phyloP scores from a whole-genome alignment of 2,329 filamentous ascomycete species.

The Exophiala mesophila region DNA sequence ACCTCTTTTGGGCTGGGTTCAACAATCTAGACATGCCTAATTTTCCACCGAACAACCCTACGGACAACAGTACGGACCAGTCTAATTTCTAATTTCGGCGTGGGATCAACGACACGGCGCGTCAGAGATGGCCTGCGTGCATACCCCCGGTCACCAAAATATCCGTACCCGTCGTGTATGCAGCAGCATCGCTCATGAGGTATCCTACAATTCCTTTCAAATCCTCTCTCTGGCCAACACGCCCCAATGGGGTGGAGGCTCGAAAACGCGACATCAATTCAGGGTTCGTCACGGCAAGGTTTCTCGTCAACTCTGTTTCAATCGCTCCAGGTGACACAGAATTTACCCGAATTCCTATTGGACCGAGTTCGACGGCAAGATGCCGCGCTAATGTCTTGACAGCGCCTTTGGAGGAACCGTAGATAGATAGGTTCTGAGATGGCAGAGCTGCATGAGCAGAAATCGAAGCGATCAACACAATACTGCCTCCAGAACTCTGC shows the following conservation, averaged over 20 bases:
- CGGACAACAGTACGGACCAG: no score
- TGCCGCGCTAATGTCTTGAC: constrained; percentile 39
- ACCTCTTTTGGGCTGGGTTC: constrained; percentile 16
- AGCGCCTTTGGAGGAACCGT: constrained; percentile 40
- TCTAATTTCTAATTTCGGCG: no score
- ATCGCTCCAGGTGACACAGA: constrained; percentile 42
- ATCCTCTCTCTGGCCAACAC: constrained; percentile 36
- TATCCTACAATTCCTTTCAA: constrained; percentile 39
- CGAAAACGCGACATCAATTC: constrained; percentile 12
- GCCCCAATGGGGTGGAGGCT: constrained; percentile 9
- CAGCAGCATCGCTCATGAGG: constrained; percentile 37
- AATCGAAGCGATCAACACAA: constrained; percentile 22
- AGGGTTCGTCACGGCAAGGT: constrained; percentile 30
- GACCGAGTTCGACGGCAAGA: constrained; percentile 46
- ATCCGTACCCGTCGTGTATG: constrained; percentile 39
- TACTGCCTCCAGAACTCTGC: constrained; percentile 38
- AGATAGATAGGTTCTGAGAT: constrained; percentile 31
- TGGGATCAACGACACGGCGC: no score
- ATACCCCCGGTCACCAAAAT: constrained; percentile 33
- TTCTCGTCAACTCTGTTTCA: constrained; percentile 42
- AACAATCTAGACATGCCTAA: constrained; percentile 16
- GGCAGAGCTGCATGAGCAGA: constrained; percentile 13
- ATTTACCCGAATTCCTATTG: constrained; percentile 45
- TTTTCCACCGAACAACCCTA: no score
- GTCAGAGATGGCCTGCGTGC: constrained; percentile 32